Conservation (phyloP, 371 early-diverging fungal species). For the Mortierella sp. region DNA sequence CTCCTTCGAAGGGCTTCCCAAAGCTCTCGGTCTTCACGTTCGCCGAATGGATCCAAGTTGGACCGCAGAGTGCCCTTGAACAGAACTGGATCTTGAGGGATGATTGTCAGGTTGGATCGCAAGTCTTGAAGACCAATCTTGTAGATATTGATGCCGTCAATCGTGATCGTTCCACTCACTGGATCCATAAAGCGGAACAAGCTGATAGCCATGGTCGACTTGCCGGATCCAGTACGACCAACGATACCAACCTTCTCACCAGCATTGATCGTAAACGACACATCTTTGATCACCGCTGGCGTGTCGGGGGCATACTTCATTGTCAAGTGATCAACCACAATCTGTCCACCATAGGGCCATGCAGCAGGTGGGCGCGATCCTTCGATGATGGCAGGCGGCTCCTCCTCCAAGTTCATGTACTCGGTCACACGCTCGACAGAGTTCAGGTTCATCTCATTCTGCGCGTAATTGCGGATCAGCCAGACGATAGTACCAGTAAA, state of each 20-base stretch:
- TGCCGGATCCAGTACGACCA: slow-evolving; percentile 72
- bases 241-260: slow-evolving; percentile 73
- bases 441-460: slow-evolving; percentile 88
- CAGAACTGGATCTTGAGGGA: slow-evolving; percentile 65
- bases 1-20: slow-evolving; percentile 79
- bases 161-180: slow-evolving; percentile 65
- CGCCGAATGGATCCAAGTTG: slow-evolving; percentile 81
- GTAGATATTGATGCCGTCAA: slow-evolving; percentile 78
- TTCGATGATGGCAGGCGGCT: slow-evolving; percentile 65
- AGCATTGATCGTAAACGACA: slow-evolving; percentile 68
- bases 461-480: slow-evolving; percentile 82
- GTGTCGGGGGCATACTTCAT: slow-evolving; percentile 75
- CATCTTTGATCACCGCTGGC: slow-evolving; percentile 73
- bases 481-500: slow-evolving; percentile 80
- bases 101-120: slow-evolving; percentile 65
- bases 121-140: slow-evolving; percentile 72
- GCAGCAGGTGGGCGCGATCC: slow-evolving; percentile 60
- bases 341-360: slow-evolving; percentile 80
- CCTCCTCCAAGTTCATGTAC: slow-evolving; percentile 77
- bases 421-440: slow-evolving; percentile 86
- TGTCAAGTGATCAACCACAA: slow-evolving; percentile 69
- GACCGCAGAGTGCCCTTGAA: slow-evolving; percentile 74
- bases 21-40: slow-evolving; percentile 74
- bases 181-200: slow-evolving; percentile 82
- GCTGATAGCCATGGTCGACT: slow-evolving; percentile 72